Evolutionary conservation across 2,329 filamentous ascomycete species (phyloP), one percentile per base, ranked within the genome.

Genomic region (Reticulascus tulasneorum): DNA sequence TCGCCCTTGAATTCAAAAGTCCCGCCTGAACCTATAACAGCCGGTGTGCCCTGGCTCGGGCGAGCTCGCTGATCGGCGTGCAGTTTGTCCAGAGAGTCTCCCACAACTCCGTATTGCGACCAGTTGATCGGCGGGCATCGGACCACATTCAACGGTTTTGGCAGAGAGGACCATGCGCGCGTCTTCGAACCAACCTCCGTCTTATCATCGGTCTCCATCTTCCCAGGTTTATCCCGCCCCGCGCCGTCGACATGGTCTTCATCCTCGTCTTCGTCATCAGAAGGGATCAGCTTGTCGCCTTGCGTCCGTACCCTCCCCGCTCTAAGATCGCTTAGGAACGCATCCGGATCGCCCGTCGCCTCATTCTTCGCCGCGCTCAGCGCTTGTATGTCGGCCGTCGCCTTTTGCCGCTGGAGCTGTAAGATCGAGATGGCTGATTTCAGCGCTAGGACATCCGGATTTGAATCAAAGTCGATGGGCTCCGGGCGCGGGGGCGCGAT

Each of bases 101-200:
- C 90, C 4, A 93, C 80, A n/a, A 96, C 73, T 49, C 87, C 86
- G 59, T 97, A 97, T 55, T 95, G 90, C 10, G 82, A 79, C 91
- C 91, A 97, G 66, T 96, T 95, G 53, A 97, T 82, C 8, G 87
- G 84, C 8, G 91, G 91, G 64, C 83, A 88, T 25, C 90, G 81
- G 18, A 94, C 82, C 1, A 97, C 69, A 48, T 85, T 85, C 59
- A 96, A 91, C 7, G 86, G 79, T 11, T 74, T 75, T 1, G 90
- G 90, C 11, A 96, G 75, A 13, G 64, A 65, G 3, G 76, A 67
- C 66, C 89, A 89, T 3, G 64, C 36, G 28, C 23, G 31, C 15
- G 32, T 37, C 18, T 22, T 23, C 13, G 24, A n/a, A 12, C 25
- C 17, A 9, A 39, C 30, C n/a, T n/a, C n/a, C n/a, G n/a, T n/a